Evolutionary conservation across 768 basidiomycete genomes (phyloP), one percentile per base, ranked within the genome.

Genomic region (Suillus plorans): DNA sequence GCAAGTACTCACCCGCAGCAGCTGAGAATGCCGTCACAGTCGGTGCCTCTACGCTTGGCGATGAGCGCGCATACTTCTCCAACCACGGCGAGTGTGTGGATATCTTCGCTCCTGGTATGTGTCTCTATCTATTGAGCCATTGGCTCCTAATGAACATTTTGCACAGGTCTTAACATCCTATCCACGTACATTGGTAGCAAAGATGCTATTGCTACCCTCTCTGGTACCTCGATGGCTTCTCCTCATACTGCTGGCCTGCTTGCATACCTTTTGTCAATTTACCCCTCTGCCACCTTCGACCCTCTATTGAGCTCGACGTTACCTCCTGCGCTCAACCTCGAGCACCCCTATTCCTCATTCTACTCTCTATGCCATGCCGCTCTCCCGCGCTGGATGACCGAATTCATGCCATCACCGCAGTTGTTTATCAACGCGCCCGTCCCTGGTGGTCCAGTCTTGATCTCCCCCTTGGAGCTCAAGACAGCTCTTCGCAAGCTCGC

Each of bases 141-240:
- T 16, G 18, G 25, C 18, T 8, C 1, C 52, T 65, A 7, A 25
- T 44, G 61, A 69, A 68, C 36, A 47, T 47, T 59, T 9, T 10
- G 7, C 45, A 28, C 13, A 82, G 86, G 92, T 66, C 80, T 96
- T 67, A 94, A 94, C 82, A 97, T 98, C 74, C 80, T 91, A 3
- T 96, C 92, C 44, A 97, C 93, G 62, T 97, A 87, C 82, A 94
- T 84, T 65, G 88, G 88, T 39, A 83, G 85, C 65, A 76, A 74
- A 64, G 73, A 67, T 5, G 85, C 91, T n/a, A 82, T 81, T 58
- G 86, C 88, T 70, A 92, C 89, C 10, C 86, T 97, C 69, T 94
- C 92, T 1, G 94, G 94, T 50, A 95, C 94, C 9, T 94, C 92
- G 18, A 97, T 97, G 95, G 95, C 96, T 16, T 92, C 92, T 8